phyloP scores from a whole-genome alignment of 176 grass and related monocot genomes.

The Luzula sylvatica region DNA sequence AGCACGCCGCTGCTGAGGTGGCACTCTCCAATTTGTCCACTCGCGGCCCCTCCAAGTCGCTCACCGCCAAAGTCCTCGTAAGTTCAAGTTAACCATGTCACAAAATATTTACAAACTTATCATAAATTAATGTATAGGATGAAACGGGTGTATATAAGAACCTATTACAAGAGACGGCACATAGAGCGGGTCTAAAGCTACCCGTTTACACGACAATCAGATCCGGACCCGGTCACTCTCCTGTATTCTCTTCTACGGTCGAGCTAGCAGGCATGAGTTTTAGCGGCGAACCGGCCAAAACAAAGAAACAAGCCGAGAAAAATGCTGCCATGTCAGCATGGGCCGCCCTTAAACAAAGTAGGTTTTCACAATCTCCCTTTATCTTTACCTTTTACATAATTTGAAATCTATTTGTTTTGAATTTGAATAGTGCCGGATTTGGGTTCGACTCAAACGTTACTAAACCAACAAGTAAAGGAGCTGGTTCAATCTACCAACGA shows the following conservation, averaged over 20 bases:
- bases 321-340: constrained; percentile 86
- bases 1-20: constrained; percentile 85
- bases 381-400: neutral
- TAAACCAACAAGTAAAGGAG: constrained; percentile 25
- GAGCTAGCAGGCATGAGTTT: constrained; percentile 76
- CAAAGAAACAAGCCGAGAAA: constrained; percentile 97
- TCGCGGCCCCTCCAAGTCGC: constrained; percentile 60
- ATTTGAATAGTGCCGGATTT: constrained; percentile 52
- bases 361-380: neutral
- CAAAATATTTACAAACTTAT: too few relatives aligned
- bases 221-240: constrained; percentile 65
- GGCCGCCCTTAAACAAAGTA: constrained; percentile 76
- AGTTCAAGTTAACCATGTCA: neutral
- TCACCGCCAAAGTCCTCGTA: constrained; percentile 66
- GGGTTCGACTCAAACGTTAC: constrained; percentile 12
- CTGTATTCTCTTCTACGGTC: constrained; percentile 57
- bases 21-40: constrained; percentile 51
- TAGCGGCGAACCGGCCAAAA: constrained; percentile 53
- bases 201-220: constrained; percentile 78
- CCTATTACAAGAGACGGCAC: constrained; percentile 82
- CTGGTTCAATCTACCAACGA: constrained; percentile 21
- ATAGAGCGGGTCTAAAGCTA: constrained; percentile 65
- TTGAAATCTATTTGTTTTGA: neutral
- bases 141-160: constrained; percentile 99
- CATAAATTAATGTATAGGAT: constrained; percentile 31